Base-by-base conservation (phyloP, 768 basidiomycete genomes). In the Termitomyces titanicus region DNA sequence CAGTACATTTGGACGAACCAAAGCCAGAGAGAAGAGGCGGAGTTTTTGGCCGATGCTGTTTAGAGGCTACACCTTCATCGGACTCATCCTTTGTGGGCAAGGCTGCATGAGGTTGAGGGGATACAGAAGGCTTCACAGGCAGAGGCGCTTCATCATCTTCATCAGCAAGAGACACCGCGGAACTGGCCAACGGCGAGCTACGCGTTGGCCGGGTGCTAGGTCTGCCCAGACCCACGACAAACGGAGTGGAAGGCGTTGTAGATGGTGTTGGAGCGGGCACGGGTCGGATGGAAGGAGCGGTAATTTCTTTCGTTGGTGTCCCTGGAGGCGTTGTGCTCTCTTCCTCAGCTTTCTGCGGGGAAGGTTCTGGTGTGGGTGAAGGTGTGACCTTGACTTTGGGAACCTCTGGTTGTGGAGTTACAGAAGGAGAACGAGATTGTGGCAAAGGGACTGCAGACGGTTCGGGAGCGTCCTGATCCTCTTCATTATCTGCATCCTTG, bases 171-270 rank as follows among this genome's bases (percentile, higher is more conserved):
- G 74, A 80, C 53, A 72, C 72, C 50, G 83, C 72, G 5, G 77
- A 73, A 54, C 69, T 82, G 4, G 89, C 85, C 47, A 92, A 72
- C 1, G 90, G 90, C 3, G 90, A 91, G 60, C 90, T 92, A n/a
- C 87, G 82, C 3, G 77, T 68, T 0, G 89, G 89, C 7, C 85
- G 80, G 8, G 87, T 79, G 45, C 79, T 84, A 1, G 83, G 83
- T 37, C 86, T 76, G 18, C 83, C 82, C 17, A 79, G 65, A 22
- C 78, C 77, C 31, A 85, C 66, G 3, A 74, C 69, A 20, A 81
- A 75, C 1, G 74, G 59, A n/a, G 72, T 55, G 18, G 79, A 63
- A n/a, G 75, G 66, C 5, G 70, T 61, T 13, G 72, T 53, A 24
- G 79, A 63, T 11, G 75, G 65, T 9, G 70, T 61, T 15, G 71